Conservation (phyloP, 352 stramenopile species). For the Phytophthora quininea region DNA sequence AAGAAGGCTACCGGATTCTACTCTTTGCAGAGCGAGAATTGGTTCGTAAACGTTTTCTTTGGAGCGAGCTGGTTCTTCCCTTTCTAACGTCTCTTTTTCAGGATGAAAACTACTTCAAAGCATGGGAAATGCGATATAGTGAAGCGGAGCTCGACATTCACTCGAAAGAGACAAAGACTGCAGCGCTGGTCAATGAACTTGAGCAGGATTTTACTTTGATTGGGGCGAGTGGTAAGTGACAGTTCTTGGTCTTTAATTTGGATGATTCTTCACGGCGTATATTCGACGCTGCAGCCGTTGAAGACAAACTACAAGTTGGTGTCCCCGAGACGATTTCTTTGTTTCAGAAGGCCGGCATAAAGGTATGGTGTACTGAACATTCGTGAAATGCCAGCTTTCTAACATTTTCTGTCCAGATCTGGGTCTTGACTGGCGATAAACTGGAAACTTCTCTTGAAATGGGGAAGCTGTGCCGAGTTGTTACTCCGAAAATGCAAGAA, state of each 20-base stretch:
- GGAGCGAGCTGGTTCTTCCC: not conserved
- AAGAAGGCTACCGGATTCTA: conserved; percentile 87
- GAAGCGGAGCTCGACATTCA: conserved; percentile 78
- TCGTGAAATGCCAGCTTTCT: not conserved
- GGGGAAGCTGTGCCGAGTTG: conserved; percentile 89
- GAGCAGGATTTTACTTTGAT: conserved; percentile 85
- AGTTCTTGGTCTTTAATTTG: no score
- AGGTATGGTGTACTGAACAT: conserved; percentile 69
- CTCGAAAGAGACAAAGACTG: conserved; percentile 62
- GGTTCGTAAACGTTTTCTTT: conserved; percentile 37
- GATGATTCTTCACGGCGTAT: no score
- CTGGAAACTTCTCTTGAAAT: conserved; percentile 99
- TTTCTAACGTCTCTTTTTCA: no score
- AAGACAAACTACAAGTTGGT: conserved; percentile 97
- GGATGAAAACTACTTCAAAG: conserved; percentile 72
- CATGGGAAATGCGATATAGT: conserved; percentile 69
- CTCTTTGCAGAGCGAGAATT: conserved; percentile 78
- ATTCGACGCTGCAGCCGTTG: conserved; percentile 80
- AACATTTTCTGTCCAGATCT: conserved; percentile 64
- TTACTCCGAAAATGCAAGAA: conserved; percentile 86
- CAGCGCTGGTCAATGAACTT: conserved; percentile 74
- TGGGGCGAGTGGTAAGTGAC: conserved; percentile 75
- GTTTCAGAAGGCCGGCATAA: conserved; percentile 94
- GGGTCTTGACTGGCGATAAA: conserved; percentile 97
- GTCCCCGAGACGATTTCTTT: conserved; percentile 93